Conservation (phyloP, 768 basidiomycete genomes). For the Termitomyces titanicus region DNA sequence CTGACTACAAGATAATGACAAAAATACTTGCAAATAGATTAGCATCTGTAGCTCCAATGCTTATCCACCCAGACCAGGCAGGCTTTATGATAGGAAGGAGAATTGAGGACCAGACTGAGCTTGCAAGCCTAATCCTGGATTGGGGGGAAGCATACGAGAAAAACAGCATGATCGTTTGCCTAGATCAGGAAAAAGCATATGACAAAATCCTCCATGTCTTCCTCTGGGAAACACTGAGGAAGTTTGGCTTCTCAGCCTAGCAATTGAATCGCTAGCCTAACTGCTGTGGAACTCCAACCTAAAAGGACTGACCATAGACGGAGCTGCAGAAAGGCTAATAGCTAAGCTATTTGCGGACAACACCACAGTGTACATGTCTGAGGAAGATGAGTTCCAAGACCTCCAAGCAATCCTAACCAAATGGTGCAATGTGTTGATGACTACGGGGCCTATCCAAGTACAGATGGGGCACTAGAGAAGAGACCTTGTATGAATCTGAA, state of each 20-base stretch:
- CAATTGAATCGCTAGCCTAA: neutral
- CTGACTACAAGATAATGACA: conserved; percentile 7
- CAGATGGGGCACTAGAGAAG: too few relatives aligned
- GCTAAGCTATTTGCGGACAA: neutral
- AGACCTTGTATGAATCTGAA: too few relatives aligned
- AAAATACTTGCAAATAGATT: neutral
- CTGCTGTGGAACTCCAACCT: neutral
- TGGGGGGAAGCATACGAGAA: neutral
- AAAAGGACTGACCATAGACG: neutral
- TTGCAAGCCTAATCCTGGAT: neutral
- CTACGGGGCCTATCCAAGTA: too few relatives aligned
- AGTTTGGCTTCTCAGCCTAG: neutral
- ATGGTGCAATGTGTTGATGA: too few relatives aligned
- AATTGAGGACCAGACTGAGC: neutral
- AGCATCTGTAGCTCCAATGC: neutral
- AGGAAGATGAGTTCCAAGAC: too few relatives aligned
- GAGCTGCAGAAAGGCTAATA: neutral
- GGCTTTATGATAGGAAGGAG: neutral
- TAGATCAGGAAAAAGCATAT: neutral
- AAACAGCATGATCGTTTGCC: neutral
- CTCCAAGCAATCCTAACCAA: too few relatives aligned
- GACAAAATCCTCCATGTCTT: neutral
- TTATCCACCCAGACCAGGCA: neutral
- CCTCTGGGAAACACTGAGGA: neutral
- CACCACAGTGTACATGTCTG: neutral